Conservation (phyloP, 176 grass and related monocot genomes). For the Chloris gayana region DNA sequence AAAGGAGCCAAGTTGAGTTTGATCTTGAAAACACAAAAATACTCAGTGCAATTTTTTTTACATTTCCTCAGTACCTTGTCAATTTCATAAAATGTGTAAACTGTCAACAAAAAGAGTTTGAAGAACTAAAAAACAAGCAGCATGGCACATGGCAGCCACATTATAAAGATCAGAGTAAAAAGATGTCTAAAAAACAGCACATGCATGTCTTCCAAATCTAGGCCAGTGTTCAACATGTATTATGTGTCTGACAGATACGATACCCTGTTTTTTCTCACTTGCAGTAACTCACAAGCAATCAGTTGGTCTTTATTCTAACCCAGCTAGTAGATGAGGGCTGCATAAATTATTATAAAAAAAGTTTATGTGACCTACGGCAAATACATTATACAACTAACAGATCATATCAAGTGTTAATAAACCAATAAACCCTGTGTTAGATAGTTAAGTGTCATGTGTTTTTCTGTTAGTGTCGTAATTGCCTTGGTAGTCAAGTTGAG, state of each 20-base stretch:
- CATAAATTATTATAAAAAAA: not conserved
- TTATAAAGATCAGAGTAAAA: not conserved
- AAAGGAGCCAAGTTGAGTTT: not conserved
- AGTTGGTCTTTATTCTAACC: not conserved
- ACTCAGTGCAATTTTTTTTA: not conserved
- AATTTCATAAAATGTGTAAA: not conserved
- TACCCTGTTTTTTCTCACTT: not conserved
- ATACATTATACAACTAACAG: not conserved
- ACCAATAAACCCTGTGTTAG: too few species aligned
- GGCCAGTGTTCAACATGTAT: not conserved
- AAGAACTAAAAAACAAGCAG: not conserved
- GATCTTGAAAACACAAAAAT: not conserved
- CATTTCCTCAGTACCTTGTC: not conserved
- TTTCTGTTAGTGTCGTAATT: too few species aligned
- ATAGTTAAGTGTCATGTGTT: too few species aligned
- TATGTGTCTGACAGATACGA: not conserved
- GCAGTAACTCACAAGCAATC: not conserved
- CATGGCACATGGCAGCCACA: not conserved
- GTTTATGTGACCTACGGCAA: not conserved
- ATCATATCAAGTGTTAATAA: not conserved
- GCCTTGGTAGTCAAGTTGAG: too few species aligned
- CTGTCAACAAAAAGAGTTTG: not conserved
- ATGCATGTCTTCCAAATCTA: not conserved
- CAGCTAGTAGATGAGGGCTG: not conserved
- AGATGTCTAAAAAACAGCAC: not conserved